Evolutionary conservation across 2,329 filamentous ascomycete species (phyloP).

Genomic region (Biscogniauxia marginata): DNA sequence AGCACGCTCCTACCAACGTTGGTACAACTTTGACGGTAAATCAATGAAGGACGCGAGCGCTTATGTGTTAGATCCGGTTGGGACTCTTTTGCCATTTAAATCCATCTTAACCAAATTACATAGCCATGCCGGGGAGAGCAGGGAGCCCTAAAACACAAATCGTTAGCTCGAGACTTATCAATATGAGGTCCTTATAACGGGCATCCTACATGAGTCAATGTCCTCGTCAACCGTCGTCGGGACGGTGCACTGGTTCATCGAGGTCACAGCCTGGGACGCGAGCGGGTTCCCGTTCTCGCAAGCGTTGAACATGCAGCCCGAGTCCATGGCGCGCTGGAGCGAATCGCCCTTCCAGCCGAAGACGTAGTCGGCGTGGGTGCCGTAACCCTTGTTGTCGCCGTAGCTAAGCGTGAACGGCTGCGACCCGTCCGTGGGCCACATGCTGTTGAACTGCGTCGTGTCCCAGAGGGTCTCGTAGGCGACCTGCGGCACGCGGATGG

Average conservation of each 20-base stretch:
- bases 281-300: conserved; percentile 32
- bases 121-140: conserved; percentile 20
- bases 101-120: conserved; percentile 7
- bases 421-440: conserved; percentile 36
- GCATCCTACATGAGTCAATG: conserved; percentile 27
- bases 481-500: conserved; percentile 43
- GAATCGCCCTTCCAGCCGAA: conserved; percentile 37
- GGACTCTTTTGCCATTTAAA: background rate
- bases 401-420: conserved; percentile 32
- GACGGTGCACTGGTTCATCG: conserved; percentile 29
- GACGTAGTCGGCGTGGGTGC: conserved; percentile 40
- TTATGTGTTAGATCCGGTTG: background rate
- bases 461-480: conserved; percentile 46
- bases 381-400: conserved; percentile 34
- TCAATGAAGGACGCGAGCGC: background rate
- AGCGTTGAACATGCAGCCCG: conserved; percentile 31
- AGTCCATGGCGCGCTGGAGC: conserved; percentile 34
- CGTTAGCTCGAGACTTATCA: conserved; percentile 3
- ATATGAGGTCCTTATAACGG: background rate
- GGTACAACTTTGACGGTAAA: background rate
- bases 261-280: conserved; percentile 24
- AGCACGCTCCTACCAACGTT: background rate
- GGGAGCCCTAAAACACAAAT: conserved; percentile 18
- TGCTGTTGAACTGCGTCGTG: conserved; percentile 38
- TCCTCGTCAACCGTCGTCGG: conserved; percentile 24